phyloP scores from a whole-genome alignment of 129 eudicot species.

The sunflower (Helianthus annuus) region HanXRQr2.0-SUNRISE NC_035446.2:74862979-74863478 shows the following conservation, averaged over 20 bases:
- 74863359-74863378: conserved; percentile 36
- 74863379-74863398: conserved; percentile 3
- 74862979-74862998: background rate
- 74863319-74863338: conserved; percentile 25
- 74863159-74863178: conserved; percentile 51
- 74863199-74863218: conserved; percentile 31
- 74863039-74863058: conserved; percentile 99
- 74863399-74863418: conserved; percentile 19
- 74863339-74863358: conserved; percentile 27
- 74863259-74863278: conserved; percentile 98
- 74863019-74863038: conserved; percentile 88
- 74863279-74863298: conserved; percentile 75
- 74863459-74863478: background rate
- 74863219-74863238: conserved; percentile 93
- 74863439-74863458: background rate
- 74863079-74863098: conserved; percentile 89
- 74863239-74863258: conserved; percentile 94
- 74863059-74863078: conserved; percentile 88
- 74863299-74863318: conserved; percentile 79
- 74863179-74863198: conserved; percentile 22
- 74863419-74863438: conserved; percentile 43
- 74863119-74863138: conserved; percentile 67
- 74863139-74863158: conserved; percentile 71
- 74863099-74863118: conserved; percentile 84
- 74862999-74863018: background rate